Evolutionary conservation across 495 filamentous ascomycete genomes (phyloP).

Genomic region (Talaromyces trachyspermus): DNA sequence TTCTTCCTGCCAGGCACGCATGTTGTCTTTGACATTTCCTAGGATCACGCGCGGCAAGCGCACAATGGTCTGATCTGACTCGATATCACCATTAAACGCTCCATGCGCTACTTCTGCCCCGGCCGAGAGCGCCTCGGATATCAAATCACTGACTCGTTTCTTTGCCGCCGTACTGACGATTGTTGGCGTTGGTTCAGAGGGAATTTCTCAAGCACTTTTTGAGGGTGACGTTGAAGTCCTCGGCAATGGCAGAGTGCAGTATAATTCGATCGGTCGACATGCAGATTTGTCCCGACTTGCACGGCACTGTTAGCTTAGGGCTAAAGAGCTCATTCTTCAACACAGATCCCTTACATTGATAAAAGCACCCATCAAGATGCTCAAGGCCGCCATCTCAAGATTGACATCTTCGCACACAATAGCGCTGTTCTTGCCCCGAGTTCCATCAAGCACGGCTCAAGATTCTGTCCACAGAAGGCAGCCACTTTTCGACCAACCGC

Average conservation of each 20-base stretch:
- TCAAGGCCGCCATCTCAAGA: conserved; percentile 41
- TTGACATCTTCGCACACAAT: conserved; percentile 54
- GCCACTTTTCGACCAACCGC: conserved; percentile 50
- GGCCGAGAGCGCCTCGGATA: neutral
- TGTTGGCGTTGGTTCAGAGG: conserved; percentile 41
- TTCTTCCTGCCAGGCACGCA: conserved; percentile 75
- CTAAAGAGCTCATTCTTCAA: neutral
- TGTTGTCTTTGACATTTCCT: conserved; percentile 56
- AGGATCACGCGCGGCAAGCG: conserved; percentile 32
- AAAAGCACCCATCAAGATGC: conserved; percentile 43
- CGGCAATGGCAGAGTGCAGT: conserved; percentile 37
- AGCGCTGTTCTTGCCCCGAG: conserved; percentile 54
- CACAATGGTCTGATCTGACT: conserved; percentile 23
- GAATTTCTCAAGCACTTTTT: neutral
- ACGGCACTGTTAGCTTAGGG: too few relatives aligned
- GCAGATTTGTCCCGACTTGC: conserved; percentile 73
- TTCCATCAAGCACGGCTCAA: conserved; percentile 57
- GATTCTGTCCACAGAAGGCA: conserved; percentile 39
- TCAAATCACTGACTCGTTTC: neutral
- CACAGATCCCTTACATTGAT: conserved; percentile 16
- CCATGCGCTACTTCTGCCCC: conserved; percentile 8
- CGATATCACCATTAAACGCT: neutral
- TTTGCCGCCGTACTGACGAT: conserved; percentile 46
- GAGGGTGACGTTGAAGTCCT: conserved; percentile 13
- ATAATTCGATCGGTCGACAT: conserved; percentile 86